A percentile compares a stretch with the other conserved stretches of the same genome.
Evolutionary conservation across 2,329 filamentous ascomycete genomes (phyloP).

Genomic region (Aspergillus sp.): DNA sequence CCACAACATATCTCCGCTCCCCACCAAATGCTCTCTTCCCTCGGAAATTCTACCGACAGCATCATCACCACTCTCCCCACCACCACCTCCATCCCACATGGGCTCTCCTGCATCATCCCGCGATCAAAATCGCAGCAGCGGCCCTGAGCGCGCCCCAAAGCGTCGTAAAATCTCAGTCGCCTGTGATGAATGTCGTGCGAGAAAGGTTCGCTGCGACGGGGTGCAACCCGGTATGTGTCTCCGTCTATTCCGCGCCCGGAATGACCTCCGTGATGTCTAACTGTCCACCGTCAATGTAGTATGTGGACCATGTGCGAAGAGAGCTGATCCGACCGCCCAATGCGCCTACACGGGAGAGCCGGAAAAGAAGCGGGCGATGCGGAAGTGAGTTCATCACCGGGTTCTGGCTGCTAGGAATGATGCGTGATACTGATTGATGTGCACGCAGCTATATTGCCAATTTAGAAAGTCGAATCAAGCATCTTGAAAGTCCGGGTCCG

Average conservation of each 20-base stretch:
- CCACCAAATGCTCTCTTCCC: no score
- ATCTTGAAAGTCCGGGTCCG: conserved; percentile 13
- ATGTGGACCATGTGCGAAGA: conserved; percentile 25
- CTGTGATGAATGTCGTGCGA: conserved; percentile 39
- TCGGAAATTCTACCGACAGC: no score
- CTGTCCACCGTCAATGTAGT: conserved; percentile 9
- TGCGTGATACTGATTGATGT: no score
- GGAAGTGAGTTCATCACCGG: conserved; percentile 9
- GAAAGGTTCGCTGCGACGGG: conserved; percentile 42
- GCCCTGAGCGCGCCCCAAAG: conserved; percentile 15
- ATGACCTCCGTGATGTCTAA: conserved; percentile 6
- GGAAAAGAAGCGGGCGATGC: conserved; percentile 23
- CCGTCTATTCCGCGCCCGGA: conserved; percentile 5
- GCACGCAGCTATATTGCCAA: conserved; percentile 22
- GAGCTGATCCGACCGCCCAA: conserved; percentile 8
- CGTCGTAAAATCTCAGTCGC: conserved; percentile 43
- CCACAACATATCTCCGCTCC: no score
- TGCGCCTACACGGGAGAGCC: conserved; percentile 25
- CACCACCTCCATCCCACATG: no score
- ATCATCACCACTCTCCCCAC: no score
- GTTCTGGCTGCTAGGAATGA: no score
- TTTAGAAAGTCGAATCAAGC: conserved; percentile 21
- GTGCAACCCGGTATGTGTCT: conserved; percentile 22
- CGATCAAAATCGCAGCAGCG: no score
- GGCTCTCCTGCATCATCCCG: no score